Evolutionary conservation across 768 basidiomycete genomes (phyloP).

Genomic region (Pleurotus djamor): DNA sequence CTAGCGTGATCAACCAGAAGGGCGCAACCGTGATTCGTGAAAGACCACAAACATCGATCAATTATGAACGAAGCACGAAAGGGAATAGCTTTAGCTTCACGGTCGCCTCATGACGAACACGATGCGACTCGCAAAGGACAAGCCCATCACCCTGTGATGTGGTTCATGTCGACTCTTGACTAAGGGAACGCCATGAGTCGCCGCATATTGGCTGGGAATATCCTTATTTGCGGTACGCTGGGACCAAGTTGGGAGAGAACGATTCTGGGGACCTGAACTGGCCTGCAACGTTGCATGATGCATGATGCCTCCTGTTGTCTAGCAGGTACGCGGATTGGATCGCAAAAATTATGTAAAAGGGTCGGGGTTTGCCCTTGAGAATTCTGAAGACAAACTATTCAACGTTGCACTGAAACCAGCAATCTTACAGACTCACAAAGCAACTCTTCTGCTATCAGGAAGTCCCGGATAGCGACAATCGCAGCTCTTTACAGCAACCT

Average conservation of each 20-base stretch:
- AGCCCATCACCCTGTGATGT: constrained; percentile 7
- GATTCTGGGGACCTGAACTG: not conserved
- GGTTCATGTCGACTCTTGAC: constrained; percentile 4
- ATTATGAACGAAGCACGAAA: constrained; percentile 6
- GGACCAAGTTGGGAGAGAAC: not conserved
- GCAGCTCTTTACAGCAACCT: not conserved
- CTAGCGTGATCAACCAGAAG: constrained; percentile 4
- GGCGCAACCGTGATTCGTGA: constrained; percentile 7
- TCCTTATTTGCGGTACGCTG: not conserved
- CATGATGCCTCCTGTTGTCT: too few relatives aligned
- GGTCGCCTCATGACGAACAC: constrained; percentile 7
- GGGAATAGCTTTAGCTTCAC: constrained; percentile 4
- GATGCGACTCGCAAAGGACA: constrained; percentile 3
- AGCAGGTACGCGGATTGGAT: not conserved
- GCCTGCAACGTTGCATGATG: not conserved
- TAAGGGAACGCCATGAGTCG: not conserved
- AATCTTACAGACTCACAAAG: not conserved
- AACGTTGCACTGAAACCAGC: not conserved
- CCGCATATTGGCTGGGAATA: not conserved
- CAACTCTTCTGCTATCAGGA: not conserved
- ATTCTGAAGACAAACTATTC: not conserved
- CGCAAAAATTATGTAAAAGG: constrained; percentile 7
- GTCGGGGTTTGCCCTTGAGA: not conserved
- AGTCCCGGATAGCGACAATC: not conserved
- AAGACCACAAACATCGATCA: constrained; percentile 4